phyloP scores from a whole-genome alignment of 2,329 filamentous ascomycete genomes.

The Botryotinia narcissicola region DNA sequence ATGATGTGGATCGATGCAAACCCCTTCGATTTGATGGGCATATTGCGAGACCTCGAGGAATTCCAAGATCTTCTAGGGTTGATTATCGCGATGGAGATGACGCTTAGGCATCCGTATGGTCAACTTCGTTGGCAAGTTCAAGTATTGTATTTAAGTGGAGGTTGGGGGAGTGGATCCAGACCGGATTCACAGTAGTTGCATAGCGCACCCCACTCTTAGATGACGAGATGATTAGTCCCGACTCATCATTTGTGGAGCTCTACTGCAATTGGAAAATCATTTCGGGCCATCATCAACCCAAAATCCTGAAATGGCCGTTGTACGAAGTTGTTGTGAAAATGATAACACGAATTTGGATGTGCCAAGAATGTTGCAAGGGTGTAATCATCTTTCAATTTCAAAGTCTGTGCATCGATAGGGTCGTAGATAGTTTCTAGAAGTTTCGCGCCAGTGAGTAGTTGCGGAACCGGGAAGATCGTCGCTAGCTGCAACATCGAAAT shows the following conservation, averaged over 20 bases:
- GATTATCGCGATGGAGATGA: not conserved
- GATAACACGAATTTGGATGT: not conserved
- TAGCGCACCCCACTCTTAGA: not conserved
- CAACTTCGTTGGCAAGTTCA: constrained; percentile 6
- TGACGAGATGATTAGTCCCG: constrained; percentile 13
- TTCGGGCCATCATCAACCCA: not conserved
- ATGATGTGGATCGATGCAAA: not conserved
- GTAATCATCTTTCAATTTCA: constrained; percentile 2
- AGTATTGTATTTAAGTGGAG: constrained; percentile 1
- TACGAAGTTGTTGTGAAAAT: not conserved
- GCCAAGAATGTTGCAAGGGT: not conserved
- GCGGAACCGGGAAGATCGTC: constrained; percentile 12
- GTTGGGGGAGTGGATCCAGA: constrained; percentile 1
- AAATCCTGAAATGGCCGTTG: not conserved
- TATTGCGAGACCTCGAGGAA: not conserved
- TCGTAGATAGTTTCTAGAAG: not conserved
- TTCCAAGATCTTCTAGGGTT: not conserved
- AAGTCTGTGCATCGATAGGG: constrained; percentile 6
- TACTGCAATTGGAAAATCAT: not conserved
- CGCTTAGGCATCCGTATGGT: not conserved
- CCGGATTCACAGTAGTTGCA: constrained; percentile 1
- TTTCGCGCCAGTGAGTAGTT: constrained; percentile 1
- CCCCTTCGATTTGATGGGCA: not conserved
- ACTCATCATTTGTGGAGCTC: constrained; percentile 2
- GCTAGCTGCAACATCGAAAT: not conserved